These are phyloP conservation scores for Parastagonospora avenae DNA, from an alignment of 2,329 filamentous ascomycete species.

Conservation along the genomic window DNA sequence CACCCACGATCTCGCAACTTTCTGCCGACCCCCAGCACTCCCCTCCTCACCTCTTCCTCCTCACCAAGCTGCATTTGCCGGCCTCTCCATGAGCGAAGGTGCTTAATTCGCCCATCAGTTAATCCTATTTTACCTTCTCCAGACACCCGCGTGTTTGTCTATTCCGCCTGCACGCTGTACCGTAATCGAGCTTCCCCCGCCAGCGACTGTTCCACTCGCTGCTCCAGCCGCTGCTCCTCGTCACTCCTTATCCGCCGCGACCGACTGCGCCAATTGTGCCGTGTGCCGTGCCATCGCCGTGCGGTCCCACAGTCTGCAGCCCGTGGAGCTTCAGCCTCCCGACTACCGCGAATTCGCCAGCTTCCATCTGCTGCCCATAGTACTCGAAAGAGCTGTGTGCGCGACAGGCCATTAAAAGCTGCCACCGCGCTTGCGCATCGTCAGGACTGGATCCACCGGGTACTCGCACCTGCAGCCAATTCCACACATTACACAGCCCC, in stretches of 20 bases:
- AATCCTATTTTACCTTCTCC: conserved; percentile 48
- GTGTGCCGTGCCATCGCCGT: conserved; percentile 9
- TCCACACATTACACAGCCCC: conserved; percentile 28
- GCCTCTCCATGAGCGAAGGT: conserved; percentile 32
- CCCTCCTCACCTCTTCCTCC: conserved; percentile 16
- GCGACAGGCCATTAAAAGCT: neutral
- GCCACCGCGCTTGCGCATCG: conserved; percentile 13
- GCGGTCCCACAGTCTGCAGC: conserved; percentile 8
- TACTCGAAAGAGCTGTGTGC: conserved; percentile 21
- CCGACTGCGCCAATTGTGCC: conserved; percentile 17
- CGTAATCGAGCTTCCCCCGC: conserved; percentile 33
- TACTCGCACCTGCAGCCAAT: conserved; percentile 7
- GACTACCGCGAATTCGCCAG: conserved; percentile 4
- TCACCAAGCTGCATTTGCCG: conserved; percentile 21
- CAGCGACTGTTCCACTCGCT: conserved; percentile 1
- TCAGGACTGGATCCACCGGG: conserved; percentile 36
- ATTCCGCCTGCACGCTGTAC: conserved; percentile 41
- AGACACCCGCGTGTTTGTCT: conserved; percentile 43
- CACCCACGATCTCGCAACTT: conserved; percentile 17
- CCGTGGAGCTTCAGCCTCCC: conserved; percentile 11
- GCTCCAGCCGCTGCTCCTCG: conserved; percentile 19
- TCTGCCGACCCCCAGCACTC: conserved; percentile 11
- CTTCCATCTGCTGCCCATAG: conserved; percentile 9
- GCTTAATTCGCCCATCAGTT: conserved; percentile 36
- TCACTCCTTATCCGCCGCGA: conserved; percentile 33